Evolutionary conservation across 1,139 yeast species (phyloP).

Genomic region (Sugiyamaella paludigena): DNA sequence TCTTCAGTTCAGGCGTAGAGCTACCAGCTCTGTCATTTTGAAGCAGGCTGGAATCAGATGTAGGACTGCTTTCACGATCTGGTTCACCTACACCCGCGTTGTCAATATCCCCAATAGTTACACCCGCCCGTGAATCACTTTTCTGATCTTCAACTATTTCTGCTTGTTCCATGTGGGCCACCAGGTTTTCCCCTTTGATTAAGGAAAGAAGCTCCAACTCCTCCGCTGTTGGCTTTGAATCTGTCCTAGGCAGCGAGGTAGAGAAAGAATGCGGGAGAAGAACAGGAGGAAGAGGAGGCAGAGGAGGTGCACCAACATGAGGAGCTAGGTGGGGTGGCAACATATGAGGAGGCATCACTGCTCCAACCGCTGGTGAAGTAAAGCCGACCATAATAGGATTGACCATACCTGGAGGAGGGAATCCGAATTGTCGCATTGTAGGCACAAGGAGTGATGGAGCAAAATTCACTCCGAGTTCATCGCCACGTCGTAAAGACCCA

Average conservation of each 20-base stretch:
- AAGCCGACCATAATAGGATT: constrained; percentile 1
- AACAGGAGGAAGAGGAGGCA: constrained; percentile 2
- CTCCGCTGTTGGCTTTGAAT: not conserved
- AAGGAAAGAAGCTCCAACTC: constrained; percentile 17
- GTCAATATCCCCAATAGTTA: too few species aligned
- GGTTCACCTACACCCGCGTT: too few species aligned
- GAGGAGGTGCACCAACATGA: not conserved
- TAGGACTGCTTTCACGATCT: not conserved
- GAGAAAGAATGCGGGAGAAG: not conserved
- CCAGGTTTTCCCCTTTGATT: constrained; percentile 6
- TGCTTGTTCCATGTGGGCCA: too few species aligned
- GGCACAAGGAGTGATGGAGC: constrained; percentile 7
- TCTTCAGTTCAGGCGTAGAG: constrained; percentile 4
- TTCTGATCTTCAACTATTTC: too few species aligned
- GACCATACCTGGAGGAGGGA: constrained; percentile 3
- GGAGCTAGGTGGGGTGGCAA: constrained; percentile 8
- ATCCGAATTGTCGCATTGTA: not conserved
- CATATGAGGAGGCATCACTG: not conserved
- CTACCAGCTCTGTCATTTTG: not conserved
- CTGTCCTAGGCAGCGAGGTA: not conserved
- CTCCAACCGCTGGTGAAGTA: not conserved
- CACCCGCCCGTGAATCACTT: too few species aligned
- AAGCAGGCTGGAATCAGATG: not conserved
- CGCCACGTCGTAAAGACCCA: constrained; percentile 1
- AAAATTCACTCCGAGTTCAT: not conserved